These are phyloP conservation scores for Fusarium foetens DNA, from an alignment of 2,329 filamentous ascomycete genomes.

Conservation along the genomic window DNA sequence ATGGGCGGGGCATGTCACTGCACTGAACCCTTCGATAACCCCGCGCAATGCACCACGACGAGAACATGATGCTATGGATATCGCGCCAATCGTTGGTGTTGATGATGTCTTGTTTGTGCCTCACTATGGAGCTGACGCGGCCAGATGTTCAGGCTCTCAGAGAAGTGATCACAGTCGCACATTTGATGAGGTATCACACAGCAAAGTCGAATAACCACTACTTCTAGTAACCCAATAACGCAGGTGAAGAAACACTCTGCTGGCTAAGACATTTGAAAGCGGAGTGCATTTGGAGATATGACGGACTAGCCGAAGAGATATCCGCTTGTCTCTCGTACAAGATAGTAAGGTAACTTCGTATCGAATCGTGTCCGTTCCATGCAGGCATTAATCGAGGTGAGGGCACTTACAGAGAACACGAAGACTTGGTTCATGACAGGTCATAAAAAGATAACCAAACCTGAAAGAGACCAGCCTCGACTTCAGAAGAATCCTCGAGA, in stretches of 20 bases:
- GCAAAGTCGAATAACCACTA: conserved; percentile 6
- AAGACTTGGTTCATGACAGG: conserved; percentile 6
- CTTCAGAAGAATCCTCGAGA: neutral
- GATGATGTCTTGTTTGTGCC: conserved; percentile 13
- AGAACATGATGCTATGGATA: conserved; percentile 34
- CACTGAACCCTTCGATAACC: conserved; percentile 30
- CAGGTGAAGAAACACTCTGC: neutral
- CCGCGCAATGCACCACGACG: conserved; percentile 34
- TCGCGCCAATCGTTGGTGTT: conserved; percentile 26
- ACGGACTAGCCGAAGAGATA: neutral
- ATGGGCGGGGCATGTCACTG: conserved; percentile 25
- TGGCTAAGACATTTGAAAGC: neutral
- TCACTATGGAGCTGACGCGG: conserved; percentile 30
- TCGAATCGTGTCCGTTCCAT: conserved; percentile 2
- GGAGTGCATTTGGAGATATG: neutral
- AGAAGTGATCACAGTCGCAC: neutral
- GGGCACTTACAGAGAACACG: neutral
- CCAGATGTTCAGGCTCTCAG: neutral
- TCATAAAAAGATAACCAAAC: conserved; percentile 3
- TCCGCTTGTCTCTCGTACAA: neutral
- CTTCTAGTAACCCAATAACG: neutral
- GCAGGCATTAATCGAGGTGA: neutral
- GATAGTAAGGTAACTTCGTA: conserved; percentile 7
- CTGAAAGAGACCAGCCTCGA: neutral
- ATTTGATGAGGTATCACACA: conserved; percentile 18